These are phyloP conservation scores for Fragaria vesca DNA, from an alignment of 306 rosid genomes.

Conservation along the genomic window DNA sequence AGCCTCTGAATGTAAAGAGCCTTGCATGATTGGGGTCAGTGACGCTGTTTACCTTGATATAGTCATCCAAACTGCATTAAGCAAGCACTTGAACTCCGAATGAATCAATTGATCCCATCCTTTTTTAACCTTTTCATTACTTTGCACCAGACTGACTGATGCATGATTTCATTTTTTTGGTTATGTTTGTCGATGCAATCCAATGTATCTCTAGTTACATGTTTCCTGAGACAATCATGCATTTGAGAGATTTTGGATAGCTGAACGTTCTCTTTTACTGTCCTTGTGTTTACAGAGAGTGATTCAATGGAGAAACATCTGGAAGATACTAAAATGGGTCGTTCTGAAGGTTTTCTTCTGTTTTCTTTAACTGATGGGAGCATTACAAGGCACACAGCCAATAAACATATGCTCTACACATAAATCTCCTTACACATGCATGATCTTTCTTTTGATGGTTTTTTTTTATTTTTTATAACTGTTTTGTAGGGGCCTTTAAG, in stretches of 20 bases:
- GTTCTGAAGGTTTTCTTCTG: constrained; percentile 43
- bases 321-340: constrained; percentile 39
- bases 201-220: constrained; percentile 5
- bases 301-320: constrained; percentile 53
- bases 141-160: background rate
- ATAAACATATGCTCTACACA: background rate
- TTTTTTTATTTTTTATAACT: constrained; percentile 16
- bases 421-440: constrained; percentile 1
- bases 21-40: background rate
- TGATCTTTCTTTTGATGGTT: constrained; percentile 2
- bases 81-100: no score
- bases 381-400: constrained; percentile 9
- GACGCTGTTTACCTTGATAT: background rate
- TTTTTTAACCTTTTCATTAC: background rate
- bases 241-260: constrained; percentile 7
- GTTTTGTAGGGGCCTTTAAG: constrained; percentile 51
- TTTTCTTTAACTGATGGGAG: constrained; percentile 22
- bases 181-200: constrained; percentile 4
- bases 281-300: constrained; percentile 32
- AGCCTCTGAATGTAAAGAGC: background rate
- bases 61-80: background rate
- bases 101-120: background rate
- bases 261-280: constrained; percentile 16
- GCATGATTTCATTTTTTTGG: background rate
- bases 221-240: background rate